phyloP scores from a whole-genome alignment of 2,329 filamentous ascomycete genomes.

The Fusarium nygamai region DNA sequence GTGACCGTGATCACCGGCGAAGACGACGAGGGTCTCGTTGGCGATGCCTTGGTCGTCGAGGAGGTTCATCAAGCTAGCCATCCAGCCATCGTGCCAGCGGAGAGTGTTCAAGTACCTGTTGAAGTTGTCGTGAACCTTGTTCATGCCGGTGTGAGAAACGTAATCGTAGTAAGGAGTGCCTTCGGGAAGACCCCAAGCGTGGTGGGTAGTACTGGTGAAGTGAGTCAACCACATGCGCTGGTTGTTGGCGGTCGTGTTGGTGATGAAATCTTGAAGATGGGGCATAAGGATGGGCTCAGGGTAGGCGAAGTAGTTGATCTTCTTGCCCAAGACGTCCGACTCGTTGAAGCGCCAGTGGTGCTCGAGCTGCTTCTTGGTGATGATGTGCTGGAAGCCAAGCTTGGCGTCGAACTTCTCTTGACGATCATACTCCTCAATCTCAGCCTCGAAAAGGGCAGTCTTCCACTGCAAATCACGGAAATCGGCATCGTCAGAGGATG shows the following conservation, averaged over 20 bases:
- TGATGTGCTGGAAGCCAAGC: conserved; percentile 47
- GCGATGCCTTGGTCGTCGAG: conserved; percentile 48
- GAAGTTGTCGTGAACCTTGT: conserved; percentile 44
- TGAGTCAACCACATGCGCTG: conserved; percentile 51
- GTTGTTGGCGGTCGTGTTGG: conserved; percentile 46
- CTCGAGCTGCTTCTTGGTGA: conserved; percentile 46
- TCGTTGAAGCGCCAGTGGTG: conserved; percentile 36
- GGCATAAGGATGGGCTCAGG: conserved; percentile 46
- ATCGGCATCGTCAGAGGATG: conserved; percentile 25
- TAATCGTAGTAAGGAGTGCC: conserved; percentile 37
- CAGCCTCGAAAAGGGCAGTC: conserved; percentile 48
- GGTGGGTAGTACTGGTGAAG: conserved; percentile 51
- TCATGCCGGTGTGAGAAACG: conserved; percentile 38
- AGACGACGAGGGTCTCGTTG: conserved; percentile 49
- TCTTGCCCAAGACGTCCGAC: conserved; percentile 36
- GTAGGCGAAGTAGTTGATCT: conserved; percentile 50
- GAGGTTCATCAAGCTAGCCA: conserved; percentile 46
- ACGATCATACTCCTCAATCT: conserved; percentile 49
- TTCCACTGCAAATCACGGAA: conserved; percentile 47
- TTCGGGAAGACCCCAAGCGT: conserved; percentile 43
- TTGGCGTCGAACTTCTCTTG: conserved; percentile 47
- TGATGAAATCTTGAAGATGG: conserved; percentile 47
- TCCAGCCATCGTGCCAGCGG: conserved; percentile 48
- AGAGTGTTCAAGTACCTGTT: conserved; percentile 49
- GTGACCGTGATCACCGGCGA: conserved; percentile 49